Conservation (phyloP, 331 rosid genomes). For the Saraca asoca region DNA sequence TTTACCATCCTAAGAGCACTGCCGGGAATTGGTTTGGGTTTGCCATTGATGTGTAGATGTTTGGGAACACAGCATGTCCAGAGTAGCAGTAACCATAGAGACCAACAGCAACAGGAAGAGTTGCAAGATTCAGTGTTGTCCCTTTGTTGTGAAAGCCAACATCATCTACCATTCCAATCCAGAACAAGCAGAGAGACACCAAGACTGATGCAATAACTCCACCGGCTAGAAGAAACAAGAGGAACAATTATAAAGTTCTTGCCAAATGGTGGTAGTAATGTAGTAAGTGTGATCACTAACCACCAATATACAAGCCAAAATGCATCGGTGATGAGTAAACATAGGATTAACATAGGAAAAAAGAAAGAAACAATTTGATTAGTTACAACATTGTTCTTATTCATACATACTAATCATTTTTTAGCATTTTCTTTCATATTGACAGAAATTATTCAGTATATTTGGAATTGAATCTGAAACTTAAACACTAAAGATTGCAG, state of each 20-base stretch:
- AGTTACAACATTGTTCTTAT: not conserved
- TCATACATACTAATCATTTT: not conserved
- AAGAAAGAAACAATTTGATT: not conserved
- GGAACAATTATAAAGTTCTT: slow-evolving; percentile 22
- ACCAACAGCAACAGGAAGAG: slow-evolving; percentile 88
- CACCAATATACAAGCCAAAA: not conserved
- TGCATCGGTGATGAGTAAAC: not conserved
- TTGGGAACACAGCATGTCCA: slow-evolving; percentile 96
- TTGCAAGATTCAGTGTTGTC: slow-evolving; percentile 67
- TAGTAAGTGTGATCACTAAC: slow-evolving; percentile 1
- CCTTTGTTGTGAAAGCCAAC: slow-evolving; percentile 75
- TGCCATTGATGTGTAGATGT: slow-evolving; percentile 89
- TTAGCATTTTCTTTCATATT: slow-evolving; percentile 14
- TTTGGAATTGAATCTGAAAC: not conserved
- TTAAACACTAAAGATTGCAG: not conserved
- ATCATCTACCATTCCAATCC: slow-evolving; percentile 72
- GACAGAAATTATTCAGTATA: not conserved
- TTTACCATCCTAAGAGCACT: slow-evolving; percentile 80
- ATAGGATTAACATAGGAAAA: not conserved
- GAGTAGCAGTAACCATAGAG: slow-evolving; percentile 95
- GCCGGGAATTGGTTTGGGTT: slow-evolving; percentile 70
- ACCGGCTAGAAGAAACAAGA: slow-evolving; percentile 59
- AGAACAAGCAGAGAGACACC: slow-evolving; percentile 69
- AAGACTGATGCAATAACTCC: slow-evolving; percentile 86
- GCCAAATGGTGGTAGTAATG: not conserved